Evolutionary conservation across 78 protist species (phyloP).

Genomic region (Polysphondylium violaceum): DNA sequence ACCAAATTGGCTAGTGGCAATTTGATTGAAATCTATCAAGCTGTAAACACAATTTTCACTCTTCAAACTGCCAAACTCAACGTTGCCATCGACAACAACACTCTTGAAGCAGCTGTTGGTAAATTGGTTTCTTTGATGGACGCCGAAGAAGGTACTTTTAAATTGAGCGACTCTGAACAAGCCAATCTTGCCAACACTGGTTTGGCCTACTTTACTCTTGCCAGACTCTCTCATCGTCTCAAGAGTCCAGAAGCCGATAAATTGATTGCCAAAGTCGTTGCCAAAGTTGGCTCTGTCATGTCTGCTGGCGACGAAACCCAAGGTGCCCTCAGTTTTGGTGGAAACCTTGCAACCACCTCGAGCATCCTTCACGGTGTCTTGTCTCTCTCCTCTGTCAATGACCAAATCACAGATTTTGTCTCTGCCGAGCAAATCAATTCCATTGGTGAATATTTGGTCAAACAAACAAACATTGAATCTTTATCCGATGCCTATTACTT

Average conservation of each 20-base stretch:
- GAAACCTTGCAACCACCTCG: conserved; percentile 23
- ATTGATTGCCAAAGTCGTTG: conserved; percentile 26
- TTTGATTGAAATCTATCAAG: background rate
- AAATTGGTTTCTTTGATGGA: conserved; percentile 39
- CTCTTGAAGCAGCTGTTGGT: background rate
- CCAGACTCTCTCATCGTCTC: conserved; percentile 47
- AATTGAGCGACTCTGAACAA: background rate
- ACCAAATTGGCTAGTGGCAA: conserved; percentile 9
- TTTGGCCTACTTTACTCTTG: conserved; percentile 38
- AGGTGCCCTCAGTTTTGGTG: background rate
- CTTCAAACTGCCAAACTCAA: conserved; percentile 3
- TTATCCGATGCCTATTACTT: conserved; percentile 30
- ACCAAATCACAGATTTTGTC: background rate
- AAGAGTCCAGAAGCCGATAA: conserved; percentile 13
- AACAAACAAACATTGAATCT: conserved; percentile 2
- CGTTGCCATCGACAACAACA: background rate
- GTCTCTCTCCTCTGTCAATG: conserved; percentile 4
- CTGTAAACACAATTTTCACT: conserved; percentile 12
- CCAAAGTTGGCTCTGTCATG: background rate
- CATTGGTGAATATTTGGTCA: conserved; percentile 34
- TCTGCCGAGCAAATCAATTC: background rate
- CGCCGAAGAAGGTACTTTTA: conserved; percentile 44
- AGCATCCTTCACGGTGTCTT: conserved; percentile 18
- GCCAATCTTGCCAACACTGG: conserved; percentile 16
- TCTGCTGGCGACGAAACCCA: conserved; percentile 12